Evolutionary conservation across 345 rosid species (phyloP).

Genomic region (Eucalyptus decipiens): DNA sequence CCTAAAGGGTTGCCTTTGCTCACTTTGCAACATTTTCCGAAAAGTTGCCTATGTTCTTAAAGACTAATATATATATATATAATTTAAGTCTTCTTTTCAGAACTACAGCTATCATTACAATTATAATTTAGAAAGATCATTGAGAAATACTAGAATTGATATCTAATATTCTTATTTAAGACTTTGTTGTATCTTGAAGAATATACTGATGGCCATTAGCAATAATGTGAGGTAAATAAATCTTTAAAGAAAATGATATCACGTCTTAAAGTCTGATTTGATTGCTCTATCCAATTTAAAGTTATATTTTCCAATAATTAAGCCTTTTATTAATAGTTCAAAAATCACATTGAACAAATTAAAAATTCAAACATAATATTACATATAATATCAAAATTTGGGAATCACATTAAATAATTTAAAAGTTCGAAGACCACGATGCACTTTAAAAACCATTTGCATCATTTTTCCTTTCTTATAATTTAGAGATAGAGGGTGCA

Average conservation of each 20-base stretch:
- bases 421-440: no score
- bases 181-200: accelerated
- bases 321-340: neutral
- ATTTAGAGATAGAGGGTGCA: neutral
- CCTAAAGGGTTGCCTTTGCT: accelerated
- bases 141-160: no score
- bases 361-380: neutral
- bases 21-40: no score
- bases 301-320: neutral
- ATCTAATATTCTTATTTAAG: no score
- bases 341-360: neutral
- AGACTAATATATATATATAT: no score
- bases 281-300: accelerated
- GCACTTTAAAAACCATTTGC: accelerated
- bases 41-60: no score
- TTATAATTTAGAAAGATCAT: no score
- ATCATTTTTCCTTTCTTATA: neutral
- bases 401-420: accelerated
- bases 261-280: accelerated
- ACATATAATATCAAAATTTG: accelerated
- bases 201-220: accelerated
- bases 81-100: accelerated
- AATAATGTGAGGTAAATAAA: no score
- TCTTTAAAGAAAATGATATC: no score
- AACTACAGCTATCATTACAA: accelerated